These are phyloP conservation scores for Cladophialophora carrionii DNA, from an alignment of 2,329 filamentous ascomycete species.

Conservation along the genomic window DNA sequence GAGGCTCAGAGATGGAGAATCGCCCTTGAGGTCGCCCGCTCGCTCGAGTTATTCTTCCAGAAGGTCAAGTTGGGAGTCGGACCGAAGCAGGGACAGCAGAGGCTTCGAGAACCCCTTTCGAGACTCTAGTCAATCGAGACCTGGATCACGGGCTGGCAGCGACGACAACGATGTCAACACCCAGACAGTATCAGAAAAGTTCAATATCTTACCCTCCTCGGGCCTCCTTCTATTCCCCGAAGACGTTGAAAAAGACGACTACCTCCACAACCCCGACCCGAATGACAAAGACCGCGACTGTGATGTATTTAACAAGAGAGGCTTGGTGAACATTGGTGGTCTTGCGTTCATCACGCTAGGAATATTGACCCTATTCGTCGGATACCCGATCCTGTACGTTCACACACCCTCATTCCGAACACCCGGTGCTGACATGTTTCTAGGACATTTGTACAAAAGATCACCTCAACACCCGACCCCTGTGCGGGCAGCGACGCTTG, in stretches of 20 bases:
- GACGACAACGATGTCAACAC: constrained; percentile 70
- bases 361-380: constrained; percentile 67
- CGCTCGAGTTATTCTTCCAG: constrained; percentile 60
- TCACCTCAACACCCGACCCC: constrained; percentile 43
- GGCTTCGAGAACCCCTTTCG: constrained; percentile 60
- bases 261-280: constrained; percentile 70
- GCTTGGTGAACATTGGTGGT: constrained; percentile 66
- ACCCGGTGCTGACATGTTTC: constrained; percentile 36
- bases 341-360: constrained; percentile 63
- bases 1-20: constrained; percentile 54
- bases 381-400: constrained; percentile 68
- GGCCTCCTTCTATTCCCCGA: constrained; percentile 70
- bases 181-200: constrained; percentile 73
- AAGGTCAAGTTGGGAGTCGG: constrained; percentile 68
- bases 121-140: constrained; percentile 62
- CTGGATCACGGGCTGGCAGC: constrained; percentile 57
- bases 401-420: not conserved
- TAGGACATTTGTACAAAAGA: constrained; percentile 62
- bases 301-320: constrained; percentile 67
- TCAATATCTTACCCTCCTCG: constrained; percentile 70
- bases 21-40: constrained; percentile 52
- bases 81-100: constrained; percentile 59
- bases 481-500: constrained; percentile 52
- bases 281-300: constrained; percentile 65
- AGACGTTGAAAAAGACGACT: constrained; percentile 74